Conservation (phyloP, 495 filamentous ascomycete species). For the Tirmania nivea region DNA sequence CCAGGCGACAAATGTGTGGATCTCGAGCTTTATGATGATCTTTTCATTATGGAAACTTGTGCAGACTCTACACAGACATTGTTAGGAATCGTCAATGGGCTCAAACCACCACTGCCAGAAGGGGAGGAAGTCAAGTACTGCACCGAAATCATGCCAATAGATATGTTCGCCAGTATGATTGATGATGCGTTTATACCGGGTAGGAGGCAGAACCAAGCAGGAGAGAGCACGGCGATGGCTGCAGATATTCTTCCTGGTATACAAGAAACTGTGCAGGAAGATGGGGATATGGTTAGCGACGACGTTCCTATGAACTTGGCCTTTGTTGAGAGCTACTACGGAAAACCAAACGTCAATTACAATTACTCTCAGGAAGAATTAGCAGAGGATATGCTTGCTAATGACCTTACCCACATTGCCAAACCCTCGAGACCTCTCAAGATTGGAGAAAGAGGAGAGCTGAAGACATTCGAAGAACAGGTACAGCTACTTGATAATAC, state of each 20-base stretch:
- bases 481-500: constrained; percentile 24
- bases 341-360: constrained; percentile 6
- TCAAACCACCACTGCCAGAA: constrained; percentile 63
- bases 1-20: constrained; percentile 45
- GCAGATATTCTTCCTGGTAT: constrained; percentile 9
- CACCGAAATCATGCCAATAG: constrained; percentile 62
- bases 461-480: constrained; percentile 41
- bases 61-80: constrained; percentile 94
- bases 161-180: constrained; percentile 73
- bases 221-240: neutral
- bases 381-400: constrained; percentile 28
- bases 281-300: constrained; percentile 16
- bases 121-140: constrained; percentile 64
- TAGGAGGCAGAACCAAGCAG: neutral
- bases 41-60: constrained; percentile 81
- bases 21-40: constrained; percentile 59
- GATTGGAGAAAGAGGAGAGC: constrained; percentile 35
- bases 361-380: constrained; percentile 23
- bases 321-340: constrained; percentile 43
- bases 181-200: constrained; percentile 46
- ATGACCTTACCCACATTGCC: constrained; percentile 23
- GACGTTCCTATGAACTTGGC: constrained; percentile 32
- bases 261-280: constrained; percentile 22
- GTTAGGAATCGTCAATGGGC: constrained; percentile 52
- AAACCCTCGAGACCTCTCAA: constrained; percentile 24